Conservation (phyloP, 75 land plant species). For the Pseudotsuga menziesii region DNA sequence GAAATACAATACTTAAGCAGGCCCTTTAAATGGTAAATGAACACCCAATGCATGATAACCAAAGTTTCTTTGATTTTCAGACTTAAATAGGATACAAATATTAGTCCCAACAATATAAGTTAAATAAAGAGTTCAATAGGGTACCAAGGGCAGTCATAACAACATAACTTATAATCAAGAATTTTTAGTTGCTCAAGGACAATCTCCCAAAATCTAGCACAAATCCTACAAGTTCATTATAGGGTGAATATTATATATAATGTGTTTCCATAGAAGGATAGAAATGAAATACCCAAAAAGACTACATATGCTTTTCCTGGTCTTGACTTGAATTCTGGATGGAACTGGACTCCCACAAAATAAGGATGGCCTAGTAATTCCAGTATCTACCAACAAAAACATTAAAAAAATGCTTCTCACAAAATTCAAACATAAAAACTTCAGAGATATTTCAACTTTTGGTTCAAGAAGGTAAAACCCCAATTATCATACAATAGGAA, state of each 20-base stretch:
- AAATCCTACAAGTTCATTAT: neutral
- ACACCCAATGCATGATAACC: too few relatives aligned
- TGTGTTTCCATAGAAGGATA: neutral
- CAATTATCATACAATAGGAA: neutral
- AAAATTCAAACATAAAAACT: neutral
- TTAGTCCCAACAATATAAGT: neutral
- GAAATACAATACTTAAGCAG: conserved; percentile 16
- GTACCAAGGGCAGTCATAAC: neutral
- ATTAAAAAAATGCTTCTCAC: neutral
- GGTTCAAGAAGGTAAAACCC: neutral
- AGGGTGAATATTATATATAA: neutral
- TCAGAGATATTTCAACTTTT: neutral
- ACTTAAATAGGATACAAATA: too few relatives aligned
- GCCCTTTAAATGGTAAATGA: too few relatives aligned
- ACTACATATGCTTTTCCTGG: conserved; percentile 86
- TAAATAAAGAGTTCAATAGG: neutral
- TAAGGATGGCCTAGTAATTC: conserved; percentile 77
- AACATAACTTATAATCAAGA: neutral
- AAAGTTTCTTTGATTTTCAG: too few relatives aligned
- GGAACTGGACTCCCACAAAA: conserved; percentile 91
- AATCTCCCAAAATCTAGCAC: neutral
- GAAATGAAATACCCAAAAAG: conserved; percentile 58
- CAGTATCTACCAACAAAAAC: conserved; percentile 52
- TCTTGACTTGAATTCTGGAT: conserved; percentile 94
- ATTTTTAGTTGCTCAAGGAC: neutral